Conservation (phyloP, 2,329 filamentous ascomycete genomes). For the Botryotinia globosa region DNA sequence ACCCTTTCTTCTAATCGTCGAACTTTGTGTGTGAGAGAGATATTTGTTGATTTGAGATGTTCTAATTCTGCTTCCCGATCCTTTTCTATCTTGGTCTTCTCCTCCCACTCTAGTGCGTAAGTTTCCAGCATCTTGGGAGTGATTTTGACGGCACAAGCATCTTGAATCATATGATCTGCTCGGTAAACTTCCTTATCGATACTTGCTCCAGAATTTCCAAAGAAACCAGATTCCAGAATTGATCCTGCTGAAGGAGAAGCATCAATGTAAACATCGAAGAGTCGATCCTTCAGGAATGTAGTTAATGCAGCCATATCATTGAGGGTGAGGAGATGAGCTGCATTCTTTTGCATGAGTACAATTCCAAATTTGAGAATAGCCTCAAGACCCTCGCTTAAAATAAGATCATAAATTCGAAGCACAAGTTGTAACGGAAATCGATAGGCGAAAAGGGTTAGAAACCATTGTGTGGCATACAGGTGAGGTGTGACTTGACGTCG, state of each 20-base stretch:
- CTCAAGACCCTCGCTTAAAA: slow-evolving; percentile 87
- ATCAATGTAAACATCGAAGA: slow-evolving; percentile 98
- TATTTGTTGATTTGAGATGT: slow-evolving; percentile 63
- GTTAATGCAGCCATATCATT: slow-evolving; percentile 89
- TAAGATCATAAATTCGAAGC: slow-evolving; percentile 92
- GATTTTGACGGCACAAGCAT: slow-evolving; percentile 85
- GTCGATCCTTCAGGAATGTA: slow-evolving; percentile 83
- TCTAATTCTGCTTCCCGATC: slow-evolving; percentile 81
- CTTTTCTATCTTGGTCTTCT: slow-evolving; percentile 77
- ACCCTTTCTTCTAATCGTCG: slow-evolving; percentile 83
- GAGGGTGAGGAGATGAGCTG: slow-evolving; percentile 72
- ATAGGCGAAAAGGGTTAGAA: slow-evolving; percentile 96
- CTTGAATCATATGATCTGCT: slow-evolving; percentile 87
- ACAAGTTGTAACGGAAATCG: slow-evolving; percentile 95
- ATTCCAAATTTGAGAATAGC: slow-evolving; percentile 94
- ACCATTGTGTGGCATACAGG: slow-evolving; percentile 98
- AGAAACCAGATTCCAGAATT: slow-evolving; percentile 94
- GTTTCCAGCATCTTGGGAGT: slow-evolving; percentile 76
- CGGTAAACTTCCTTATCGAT: slow-evolving; percentile 95
- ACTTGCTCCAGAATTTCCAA: slow-evolving; percentile 84
- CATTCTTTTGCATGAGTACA: slow-evolving; percentile 94
- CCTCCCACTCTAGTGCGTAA: slow-evolving; percentile 89
- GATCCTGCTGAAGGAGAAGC: slow-evolving; percentile 88
- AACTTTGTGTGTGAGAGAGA: slow-evolving; percentile 69
- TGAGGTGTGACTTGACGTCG: slow-evolving; percentile 84